Evolutionary conservation across 2,329 filamentous ascomycete species (phyloP), one percentile per base, ranked within the genome.

Genomic region (Leptodontidium sp.): DNA sequence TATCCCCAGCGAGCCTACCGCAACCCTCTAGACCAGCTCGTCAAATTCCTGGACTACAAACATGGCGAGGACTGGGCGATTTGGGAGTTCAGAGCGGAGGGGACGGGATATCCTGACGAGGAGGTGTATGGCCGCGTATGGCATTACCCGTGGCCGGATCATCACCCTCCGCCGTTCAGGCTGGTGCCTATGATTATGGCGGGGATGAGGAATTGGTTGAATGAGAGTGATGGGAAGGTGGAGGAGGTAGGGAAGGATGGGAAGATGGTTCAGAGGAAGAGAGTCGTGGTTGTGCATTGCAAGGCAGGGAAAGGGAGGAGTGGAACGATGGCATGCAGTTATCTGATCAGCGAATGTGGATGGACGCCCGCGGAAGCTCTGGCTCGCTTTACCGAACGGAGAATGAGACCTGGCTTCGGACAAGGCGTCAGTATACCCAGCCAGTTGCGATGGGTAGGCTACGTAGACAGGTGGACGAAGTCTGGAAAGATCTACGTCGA

Each of bases 61-160:
- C 96, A 99, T 81, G 91, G 87, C 35, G 82, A 89, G 32, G 84
- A 96, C 71, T 99, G 96, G 96, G 90, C 91, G 2, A 97, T 99
- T 76, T 99, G 95, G 93, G 96, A 99, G 81, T 99, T 99, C 76
- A 90, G 96, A 57, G 96, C 94, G 45, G 96, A 99, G 79, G 96
- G 96, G 5, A 98, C 96, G 0, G 96, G 96, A 1, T 99, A 99
- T 77, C 94, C 94, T 0, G 96, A 99, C 77, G 87, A 90, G 21
- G 92, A 94, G 68, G 95, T 99, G 0, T 93, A 97, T 78, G 86
- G 88, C 43, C 87, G 94, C 2, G 90, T 98, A 72, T 88, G 91
- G 72, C 96, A 99, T 81, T 98, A 94, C 77, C 96, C 96, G 0
- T 99, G 93, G 89, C 96, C 96, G 0, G 96, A 99, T 78, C 96